Conservation (phyloP, 1,284 basidiomycete genomes). For the Coniophora puteana region DNA sequence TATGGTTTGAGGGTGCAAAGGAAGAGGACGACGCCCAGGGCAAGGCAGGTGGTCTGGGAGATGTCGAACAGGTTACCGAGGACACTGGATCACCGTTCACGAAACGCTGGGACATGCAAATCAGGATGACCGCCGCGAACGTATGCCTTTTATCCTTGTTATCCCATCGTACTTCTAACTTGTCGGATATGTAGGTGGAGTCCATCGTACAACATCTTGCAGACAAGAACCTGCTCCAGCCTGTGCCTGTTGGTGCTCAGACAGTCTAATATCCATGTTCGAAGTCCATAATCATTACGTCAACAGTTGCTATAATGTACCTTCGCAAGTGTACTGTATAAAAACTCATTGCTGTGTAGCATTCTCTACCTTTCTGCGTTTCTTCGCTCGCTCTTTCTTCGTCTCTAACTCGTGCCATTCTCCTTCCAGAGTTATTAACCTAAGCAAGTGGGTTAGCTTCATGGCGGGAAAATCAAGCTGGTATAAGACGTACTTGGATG, state of each 20-base stretch:
- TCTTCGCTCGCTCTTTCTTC: constrained; percentile 80
- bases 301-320: constrained; percentile 18
- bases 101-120: constrained; percentile 90
- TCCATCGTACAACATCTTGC: constrained; percentile 76
- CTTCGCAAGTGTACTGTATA: constrained; percentile 6
- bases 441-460: constrained; percentile 31
- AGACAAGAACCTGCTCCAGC: constrained; percentile 59
- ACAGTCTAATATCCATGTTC: constrained; percentile 14
- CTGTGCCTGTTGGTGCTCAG: constrained; percentile 21
- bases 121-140: constrained; percentile 79
- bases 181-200: constrained; percentile 53
- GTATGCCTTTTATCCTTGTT: constrained; percentile 34
- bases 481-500: constrained; percentile 64
- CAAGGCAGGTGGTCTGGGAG: constrained; percentile 88
- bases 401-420: constrained; percentile 96
- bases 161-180: constrained; percentile 8
- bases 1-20: constrained; percentile 82
- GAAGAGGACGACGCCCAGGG: constrained; percentile 89
- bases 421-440: constrained; percentile 74
- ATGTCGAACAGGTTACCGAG: constrained; percentile 77
- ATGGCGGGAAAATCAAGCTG: no score
- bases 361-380: constrained; percentile 52
- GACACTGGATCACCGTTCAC: constrained; percentile 87
- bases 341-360: constrained; percentile 11
- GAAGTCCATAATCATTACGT: constrained; percentile 23